Evolutionary conservation across 495 filamentous ascomycete species (phyloP).

Genomic region (Cryomyces minteri): DNA sequence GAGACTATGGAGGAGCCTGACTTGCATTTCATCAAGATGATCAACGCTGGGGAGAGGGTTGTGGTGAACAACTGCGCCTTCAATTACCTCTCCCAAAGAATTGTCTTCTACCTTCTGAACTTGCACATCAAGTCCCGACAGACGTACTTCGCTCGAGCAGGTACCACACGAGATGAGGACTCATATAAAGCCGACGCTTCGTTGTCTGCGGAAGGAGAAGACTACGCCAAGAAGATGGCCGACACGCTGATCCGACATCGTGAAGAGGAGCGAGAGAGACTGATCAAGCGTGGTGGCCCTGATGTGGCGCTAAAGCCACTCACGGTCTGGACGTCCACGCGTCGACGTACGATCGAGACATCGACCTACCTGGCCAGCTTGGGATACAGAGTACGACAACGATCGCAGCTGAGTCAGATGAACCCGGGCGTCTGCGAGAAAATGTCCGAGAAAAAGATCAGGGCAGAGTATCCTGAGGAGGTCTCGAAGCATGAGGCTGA

Average conservation of each 20-base stretch:
- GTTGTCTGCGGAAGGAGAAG: constrained; percentile 59
- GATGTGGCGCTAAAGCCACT: constrained; percentile 57
- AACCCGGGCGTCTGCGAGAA: constrained; percentile 94
- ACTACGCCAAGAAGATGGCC: constrained; percentile 79
- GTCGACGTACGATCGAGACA: constrained; percentile 82
- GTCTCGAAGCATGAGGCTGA: constrained; percentile 84
- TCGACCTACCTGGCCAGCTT: constrained; percentile 53
- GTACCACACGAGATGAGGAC: constrained; percentile 56
- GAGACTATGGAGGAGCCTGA: constrained; percentile 92
- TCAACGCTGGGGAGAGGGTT: constrained; percentile 85
- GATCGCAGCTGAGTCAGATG: constrained; percentile 89
- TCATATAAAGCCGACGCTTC: constrained; percentile 81
- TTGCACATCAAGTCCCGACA: constrained; percentile 86
- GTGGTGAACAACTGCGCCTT: constrained; percentile 91
- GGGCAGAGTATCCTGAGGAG: constrained; percentile 68
- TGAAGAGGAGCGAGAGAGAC: constrained; percentile 53
- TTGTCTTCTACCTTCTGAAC: constrained; percentile 96
- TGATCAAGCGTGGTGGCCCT: constrained; percentile 48
- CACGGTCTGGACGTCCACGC: constrained; percentile 85
- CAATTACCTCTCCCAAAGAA: constrained; percentile 85
- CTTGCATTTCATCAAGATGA: constrained; percentile 98
- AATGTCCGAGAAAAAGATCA: constrained; percentile 65
- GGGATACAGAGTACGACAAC: constrained; percentile 74
- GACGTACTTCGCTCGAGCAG: constrained; percentile 80
- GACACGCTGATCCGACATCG: constrained; percentile 67